Base-by-base conservation (phyloP, 345 rosid species). In the Citrus australasica region DNA sequence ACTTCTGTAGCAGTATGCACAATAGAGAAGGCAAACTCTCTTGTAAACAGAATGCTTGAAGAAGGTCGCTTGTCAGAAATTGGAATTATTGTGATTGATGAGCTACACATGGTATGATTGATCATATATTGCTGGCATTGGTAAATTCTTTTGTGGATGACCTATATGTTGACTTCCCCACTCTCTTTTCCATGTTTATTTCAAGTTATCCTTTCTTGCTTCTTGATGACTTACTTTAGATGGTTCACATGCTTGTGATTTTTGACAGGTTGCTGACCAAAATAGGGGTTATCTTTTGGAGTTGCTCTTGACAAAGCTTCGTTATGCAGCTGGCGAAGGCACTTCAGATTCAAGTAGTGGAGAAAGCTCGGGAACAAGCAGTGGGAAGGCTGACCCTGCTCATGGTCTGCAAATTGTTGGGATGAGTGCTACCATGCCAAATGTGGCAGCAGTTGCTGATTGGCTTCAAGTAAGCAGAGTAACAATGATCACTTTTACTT, bases 341-440 rank as follows among this genome's bases (percentile, higher is more conserved):
- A 76, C 81, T 84, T 82, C 91, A 79, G 94, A 91, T 80, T 88
- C 94, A 55, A 90, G 85, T 79, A 90, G 98, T 55, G 92, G 96
- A 76, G 99, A 92, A 81, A 91, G 95, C 89, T 91, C 97, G 63
- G 95, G 94, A 77, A 80, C 80, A 76, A 92, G 97, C 82, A 89
- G 97, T 83, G 88, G 90, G 74, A 93, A 91, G 88, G 85, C 84
- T 80, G 99, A 92, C 83, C 85, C 93, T 86, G 84, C 86, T 88
- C 89, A 86, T 73, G 98, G 98, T 74, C 79, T 93, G 84, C 99
- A 95, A 88, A 95, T 95, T 82, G 95, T 95, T 80, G 99, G 99
- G 77, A 95, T 95, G 99, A 95, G 99, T 78, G 99, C 98, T 77
- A 95, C 99, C 70, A 95, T 95, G 98, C 99, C 99, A 76, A 95